Base-by-base conservation (phyloP, 345 rosid genomes). In the Limnanthes douglasii region DNA sequence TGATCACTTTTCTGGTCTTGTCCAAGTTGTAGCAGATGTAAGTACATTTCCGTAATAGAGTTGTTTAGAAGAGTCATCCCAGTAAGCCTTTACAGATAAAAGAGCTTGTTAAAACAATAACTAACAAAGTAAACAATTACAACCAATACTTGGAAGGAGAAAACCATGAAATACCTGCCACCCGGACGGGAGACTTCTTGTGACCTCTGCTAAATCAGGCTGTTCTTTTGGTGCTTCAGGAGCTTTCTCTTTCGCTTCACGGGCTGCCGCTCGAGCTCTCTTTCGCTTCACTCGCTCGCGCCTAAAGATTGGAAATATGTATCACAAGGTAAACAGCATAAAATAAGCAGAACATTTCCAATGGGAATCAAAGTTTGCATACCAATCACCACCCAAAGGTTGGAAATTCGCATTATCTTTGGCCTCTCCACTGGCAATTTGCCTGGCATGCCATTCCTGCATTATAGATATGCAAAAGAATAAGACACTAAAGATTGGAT, bases 331-430 rank as follows among this genome's bases (percentile, higher is more conserved):
- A n/a, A 20, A 34, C 19, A 45, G 33, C 21, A 34, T 18, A 35
- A 25, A 34, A 32, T 39, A 32, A 34, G 5, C 13, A 22, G 4
- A 39, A 22, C 41, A 45, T 37, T 28, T 21, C 17, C 29, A 33
- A 23, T 5, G 5, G 13, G 44, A 8, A 24, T 5, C 34, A 7
- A 34, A 6, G 3, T 6, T 28, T 10, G 44, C 33, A 34, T 36
- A 90, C 94, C 98, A 90, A 60, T 90, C 96, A 27, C 96, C 88
- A 27, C 92, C 88, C 11, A 90, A 57, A 18, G 98, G 94, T 65
- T 90, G 98, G 62, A 90, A 90, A 68, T 90, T 84, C 10, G 98
- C 98, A 42, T 90, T 90, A 44, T 72, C 85, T 62, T 60, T 72
- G 39, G 92, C 94, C 61, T 84, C 98, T 53, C 96, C 85, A 45